Evolutionary conservation across 805 yeast species (phyloP), one percentile per base, ranked within the genome.

Genomic region (Sugiyamaella qingdaonensis): DNA sequence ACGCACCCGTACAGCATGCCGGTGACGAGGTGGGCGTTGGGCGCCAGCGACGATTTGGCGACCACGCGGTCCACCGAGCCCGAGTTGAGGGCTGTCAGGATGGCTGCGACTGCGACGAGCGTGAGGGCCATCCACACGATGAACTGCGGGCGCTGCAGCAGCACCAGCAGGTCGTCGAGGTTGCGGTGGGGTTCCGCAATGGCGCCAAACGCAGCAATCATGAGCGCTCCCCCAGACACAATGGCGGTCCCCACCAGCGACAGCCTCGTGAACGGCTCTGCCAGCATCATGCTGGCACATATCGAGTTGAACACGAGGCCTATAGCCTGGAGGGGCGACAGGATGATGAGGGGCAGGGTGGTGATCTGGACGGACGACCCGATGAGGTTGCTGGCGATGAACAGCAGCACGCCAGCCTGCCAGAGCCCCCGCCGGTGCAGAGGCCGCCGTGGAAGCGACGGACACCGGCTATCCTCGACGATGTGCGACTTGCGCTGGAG

Each of bases 261-360:
- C 49, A 69, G 71, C 21, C 59, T 56, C 1, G 91, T 83, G 65
- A 88, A 86, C 0, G 74, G 73, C 63, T 89, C 97, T 32, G 82
- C 74, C 11, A 89, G 77, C 11, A 89, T 68, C 10, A 87, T 53
- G 16, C 85, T 66, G 42, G 94, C 87, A 62, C 88, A 79, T 1
- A 87, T 67, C 0, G 94, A 81, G 68, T 90, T 90, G 74, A 90
- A 89, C 2, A 89, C 90, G n/a, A 90, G 74, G 0, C 96, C 96
- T 21, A 85, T 81, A 24, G 95, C 88, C 65, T 89, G 96, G 51
- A 89, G 70, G 0, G 96, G 96, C 21, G 90, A 83, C 54, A 89
- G 68, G 1, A 90, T 77, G 43, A 88, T 84, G 55, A 90, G 72
- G 0, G 97, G 97, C 41, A 89, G 72, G 1, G 96, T 85, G 0